Evolutionary conservation across 2,329 filamentous ascomycete genomes (phyloP).

Genomic region (Monosporascus sp.): DNA sequence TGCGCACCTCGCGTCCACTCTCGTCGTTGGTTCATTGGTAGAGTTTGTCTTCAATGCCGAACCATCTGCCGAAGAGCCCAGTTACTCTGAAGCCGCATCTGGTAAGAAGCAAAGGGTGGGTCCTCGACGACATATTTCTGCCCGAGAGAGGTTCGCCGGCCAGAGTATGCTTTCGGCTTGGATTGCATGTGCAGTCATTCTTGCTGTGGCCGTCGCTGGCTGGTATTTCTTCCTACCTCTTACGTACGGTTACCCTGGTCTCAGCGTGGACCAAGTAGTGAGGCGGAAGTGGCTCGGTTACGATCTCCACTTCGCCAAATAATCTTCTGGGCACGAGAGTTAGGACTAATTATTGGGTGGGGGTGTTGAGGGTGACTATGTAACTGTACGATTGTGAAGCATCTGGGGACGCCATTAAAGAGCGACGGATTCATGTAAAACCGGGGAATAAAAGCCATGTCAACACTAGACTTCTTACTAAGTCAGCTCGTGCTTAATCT

Average conservation of each 20-base stretch:
- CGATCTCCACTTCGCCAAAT: slow-evolving; percentile 98
- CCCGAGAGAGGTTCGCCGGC: slow-evolving; percentile 72
- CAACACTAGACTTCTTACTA: too few relatives aligned
- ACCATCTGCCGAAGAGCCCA: slow-evolving; percentile 54
- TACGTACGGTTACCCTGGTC: slow-evolving; percentile 89
- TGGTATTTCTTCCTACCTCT: slow-evolving; percentile 94
- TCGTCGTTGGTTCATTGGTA: slow-evolving; percentile 85
- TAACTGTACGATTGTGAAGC: slow-evolving; percentile 19
- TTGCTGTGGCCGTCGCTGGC: slow-evolving; percentile 63
- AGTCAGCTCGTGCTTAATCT: too few relatives aligned
- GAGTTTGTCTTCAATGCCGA: slow-evolving; percentile 97
- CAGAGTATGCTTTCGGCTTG: slow-evolving; percentile 75
- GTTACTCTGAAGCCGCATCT: slow-evolving; percentile 35
- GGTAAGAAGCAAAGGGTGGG: slow-evolving; percentile 40
- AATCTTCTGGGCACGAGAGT: slow-evolving; percentile 24
- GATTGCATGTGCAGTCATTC: slow-evolving; percentile 68
- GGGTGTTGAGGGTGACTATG: slow-evolving; percentile 4
- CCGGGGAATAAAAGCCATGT: too few relatives aligned
- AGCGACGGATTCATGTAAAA: too few relatives aligned
- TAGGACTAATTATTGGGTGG: slow-evolving; percentile 1
- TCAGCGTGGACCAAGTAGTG: slow-evolving; percentile 71
- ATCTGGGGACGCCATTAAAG: slow-evolving; percentile 2
- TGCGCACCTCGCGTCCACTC: slow-evolving; percentile 81
- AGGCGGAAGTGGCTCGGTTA: slow-evolving; percentile 94
- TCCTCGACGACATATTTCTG: slow-evolving; percentile 60